phyloP scores from a whole-genome alignment of 257 asterid genomes.

The Handroanthus guayacan region DNA sequence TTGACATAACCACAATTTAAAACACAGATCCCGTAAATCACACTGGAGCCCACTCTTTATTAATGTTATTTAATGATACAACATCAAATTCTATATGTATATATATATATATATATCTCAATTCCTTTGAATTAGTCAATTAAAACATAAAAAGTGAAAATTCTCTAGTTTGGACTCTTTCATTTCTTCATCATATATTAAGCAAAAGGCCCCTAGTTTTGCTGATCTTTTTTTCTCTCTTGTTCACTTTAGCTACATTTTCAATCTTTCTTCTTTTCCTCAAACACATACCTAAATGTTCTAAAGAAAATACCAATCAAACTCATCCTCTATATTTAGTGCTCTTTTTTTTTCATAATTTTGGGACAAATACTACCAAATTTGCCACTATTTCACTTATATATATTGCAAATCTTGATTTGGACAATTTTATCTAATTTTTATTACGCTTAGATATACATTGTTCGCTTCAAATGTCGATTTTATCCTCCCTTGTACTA shows the following conservation, averaged over 20 bases:
- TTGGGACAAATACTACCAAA: constrained; percentile 34
- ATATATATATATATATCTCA: too few relatives aligned
- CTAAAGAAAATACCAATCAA: constrained; percentile 33
- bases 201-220: constrained; percentile 3
- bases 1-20: too few relatives aligned
- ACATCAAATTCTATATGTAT: neutral
- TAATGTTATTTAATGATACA: too few relatives aligned
- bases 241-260: neutral
- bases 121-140: neutral
- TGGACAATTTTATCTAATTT: neutral
- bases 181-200: constrained; percentile 24
- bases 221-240: constrained; percentile 10
- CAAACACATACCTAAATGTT: constrained; percentile 57
- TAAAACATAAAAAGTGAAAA: neutral
- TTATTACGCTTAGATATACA: neutral
- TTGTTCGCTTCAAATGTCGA: constrained; percentile 49
- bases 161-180: constrained; percentile 33
- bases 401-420: neutral
- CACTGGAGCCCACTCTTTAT: too few relatives aligned
- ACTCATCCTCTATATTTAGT: constrained; percentile 47
- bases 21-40: too few relatives aligned
- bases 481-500: constrained; percentile 33
- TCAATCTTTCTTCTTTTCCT: constrained; percentile 38
- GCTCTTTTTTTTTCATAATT: constrained; percentile 30
- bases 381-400: neutral